Conservation (phyloP, 2,329 filamentous ascomycete species). For the Gnomoniopsis smithogilvyi region DNA sequence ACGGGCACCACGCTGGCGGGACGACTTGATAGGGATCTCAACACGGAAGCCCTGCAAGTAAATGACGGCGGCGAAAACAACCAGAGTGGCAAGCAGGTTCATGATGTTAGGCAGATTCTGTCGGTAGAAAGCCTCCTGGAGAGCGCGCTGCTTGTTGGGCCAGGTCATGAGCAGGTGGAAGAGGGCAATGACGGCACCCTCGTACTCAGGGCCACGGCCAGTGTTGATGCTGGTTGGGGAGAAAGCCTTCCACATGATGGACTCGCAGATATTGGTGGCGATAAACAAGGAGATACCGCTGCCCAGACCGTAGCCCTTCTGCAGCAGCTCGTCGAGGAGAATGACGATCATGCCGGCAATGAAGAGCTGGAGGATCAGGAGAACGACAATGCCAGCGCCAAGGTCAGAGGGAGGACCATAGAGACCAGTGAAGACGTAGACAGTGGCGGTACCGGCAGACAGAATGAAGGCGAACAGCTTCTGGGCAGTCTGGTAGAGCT, state of each 20-base stretch:
- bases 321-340: conserved; percentile 95
- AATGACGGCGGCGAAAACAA: conserved; percentile 96
- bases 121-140: conserved; percentile 98
- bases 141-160: conserved; percentile 98
- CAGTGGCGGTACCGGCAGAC: conserved; percentile 94
- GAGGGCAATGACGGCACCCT: conserved; percentile 95
- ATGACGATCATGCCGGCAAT: conserved; percentile 98
- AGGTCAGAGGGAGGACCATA: conserved; percentile 97
- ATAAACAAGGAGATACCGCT: conserved; percentile 99
- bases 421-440: conserved; percentile 97
- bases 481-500: conserved; percentile 99
- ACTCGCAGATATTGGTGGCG: conserved; percentile 99
- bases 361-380: conserved; percentile 96
- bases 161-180: conserved; percentile 98
- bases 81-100: conserved; percentile 91
- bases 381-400: conserved; percentile 95
- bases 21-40: conserved; percentile 99
- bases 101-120: conserved; percentile 99
- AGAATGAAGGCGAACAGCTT: conserved; percentile 98
- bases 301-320: conserved; percentile 98
- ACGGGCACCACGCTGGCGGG: conserved; percentile 96
- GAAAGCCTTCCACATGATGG: conserved; percentile 99
- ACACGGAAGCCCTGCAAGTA: conserved; percentile 99
- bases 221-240: conserved; percentile 99
- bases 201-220: conserved; percentile 96